Evolutionary conservation across 2,329 filamentous ascomycete species (phyloP).

Genomic region (Ascochyta pisi): DNA sequence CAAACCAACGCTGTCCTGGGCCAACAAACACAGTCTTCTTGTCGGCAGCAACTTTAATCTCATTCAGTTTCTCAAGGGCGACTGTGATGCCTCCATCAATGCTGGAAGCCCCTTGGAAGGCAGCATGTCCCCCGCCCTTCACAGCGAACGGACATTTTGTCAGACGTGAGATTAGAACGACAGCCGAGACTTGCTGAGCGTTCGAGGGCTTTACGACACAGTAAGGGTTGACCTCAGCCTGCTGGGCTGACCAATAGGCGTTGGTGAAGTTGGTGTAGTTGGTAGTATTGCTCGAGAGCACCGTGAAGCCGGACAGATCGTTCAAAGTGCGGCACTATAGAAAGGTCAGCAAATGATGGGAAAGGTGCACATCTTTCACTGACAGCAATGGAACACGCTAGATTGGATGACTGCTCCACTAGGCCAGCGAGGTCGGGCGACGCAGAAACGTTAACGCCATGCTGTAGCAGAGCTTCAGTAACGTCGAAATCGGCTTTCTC

Average conservation of each 20-base stretch:
- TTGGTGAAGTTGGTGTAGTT: conserved; percentile 29
- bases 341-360: not conserved
- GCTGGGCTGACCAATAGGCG: conserved; percentile 36
- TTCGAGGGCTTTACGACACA: conserved; percentile 39
- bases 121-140: conserved; percentile 44
- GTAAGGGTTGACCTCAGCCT: conserved; percentile 30
- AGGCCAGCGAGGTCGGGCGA: conserved; percentile 23
- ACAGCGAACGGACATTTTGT: conserved; percentile 50
- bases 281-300: conserved; percentile 22
- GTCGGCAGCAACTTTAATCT: conserved; percentile 28
- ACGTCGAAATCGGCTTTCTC: conserved; percentile 29
- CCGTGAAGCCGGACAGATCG: conserved; percentile 3
- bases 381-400: conserved; percentile 32
- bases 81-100: conserved; percentile 44
- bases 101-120: conserved; percentile 38
- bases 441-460: conserved; percentile 26
- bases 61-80: conserved; percentile 34
- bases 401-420: conserved; percentile 9
- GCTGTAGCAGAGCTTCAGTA: conserved; percentile 25
- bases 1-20: conserved; percentile 43
- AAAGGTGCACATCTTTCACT: not conserved
- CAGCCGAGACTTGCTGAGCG: conserved; percentile 26
- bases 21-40: conserved; percentile 37
- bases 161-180: conserved; percentile 30
- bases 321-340: conserved; percentile 25